Base-by-base conservation (phyloP, 2,329 filamentous ascomycete genomes). In the Colletotrichum lindemuthianum region DNA sequence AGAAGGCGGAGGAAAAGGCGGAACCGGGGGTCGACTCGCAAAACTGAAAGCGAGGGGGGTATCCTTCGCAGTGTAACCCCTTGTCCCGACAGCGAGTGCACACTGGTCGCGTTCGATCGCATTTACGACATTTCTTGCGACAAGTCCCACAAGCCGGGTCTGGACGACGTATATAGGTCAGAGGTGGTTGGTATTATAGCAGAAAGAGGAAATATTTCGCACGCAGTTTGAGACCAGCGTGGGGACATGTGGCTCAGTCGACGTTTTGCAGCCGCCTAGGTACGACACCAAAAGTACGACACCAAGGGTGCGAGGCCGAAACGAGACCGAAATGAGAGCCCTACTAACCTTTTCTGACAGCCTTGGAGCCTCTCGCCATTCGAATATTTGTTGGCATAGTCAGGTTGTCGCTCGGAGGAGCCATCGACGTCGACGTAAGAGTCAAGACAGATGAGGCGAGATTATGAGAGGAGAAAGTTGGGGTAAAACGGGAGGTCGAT, bases 51-150 rank as follows among this genome's bases (percentile, higher is more conserved):
- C 65, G 60, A 0, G 72, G 71, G 1, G 72, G 72, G 16, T 74
- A 74, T 4, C 72, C 73, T n/a, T 74, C 73, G 34, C 72, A 75
- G 4, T 70, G 69, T 10, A 74, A 67, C 6, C 72, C 72, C 33
- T 73, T 75, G 8, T 63, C 59, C 33, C 67, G 68, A 32, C 72
- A 74, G 66, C 72, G 68, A 37, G 73, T 70, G 33, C 72, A 75
- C 9, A 70, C 55, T 4, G 72, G 72, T 1, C 72, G 70, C 34
- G 69, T 68, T 7, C 73, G 69, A 40, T 74, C 72, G 51, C 73
- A 74, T 59, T 73, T 75, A n/a, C 72, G 72, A 43, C 72, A 74
- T 58, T 75, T 74, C 34, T 70, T 74, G 43, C 72, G 71, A 45
- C 72, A 74, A 3, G 72, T 74, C 1, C 73, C 72, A 37, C 72